Evolutionary conservation across 2,329 filamentous ascomycete species (phyloP), one percentile per base, ranked within the genome.

Genomic region (Calonectria naviculata): DNA sequence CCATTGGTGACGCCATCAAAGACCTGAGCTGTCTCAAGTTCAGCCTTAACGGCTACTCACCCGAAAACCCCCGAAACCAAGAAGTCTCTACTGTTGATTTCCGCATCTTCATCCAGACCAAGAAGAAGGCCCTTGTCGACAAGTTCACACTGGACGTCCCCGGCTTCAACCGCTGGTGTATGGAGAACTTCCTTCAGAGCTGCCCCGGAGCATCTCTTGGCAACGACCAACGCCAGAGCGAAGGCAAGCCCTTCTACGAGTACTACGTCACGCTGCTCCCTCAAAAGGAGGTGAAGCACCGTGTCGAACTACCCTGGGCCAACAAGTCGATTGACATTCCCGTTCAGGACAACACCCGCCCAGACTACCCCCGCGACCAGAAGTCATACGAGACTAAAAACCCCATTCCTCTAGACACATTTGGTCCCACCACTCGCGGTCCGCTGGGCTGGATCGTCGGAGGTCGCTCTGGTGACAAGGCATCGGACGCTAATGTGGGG

Each of bases 81-180:
- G 83, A 84, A 17, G 81, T 82, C 0, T 85, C 86, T 0, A 88
- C 86, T 0, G 86, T 87, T 3, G 84, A 86, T 71, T 82, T 87
- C 74, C 75, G 85, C 64, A 79, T 85, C 73, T 81, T 87, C 71
- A 81, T 82, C 0, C 85, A 90, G 74, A 85, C 87, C 31, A 79
- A 71, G 26, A 79, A 73, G 13, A 46, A 69, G 26, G 62, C 69
- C 41, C 56, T 73, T 24, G 67, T 73, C 24, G 64, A 73, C 67
- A 68, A 67, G 47, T 69, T 65, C 34, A 71, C 54, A 13, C 71
- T 73, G 36, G 66, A 71, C 38, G 71, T 71, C 10, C 68, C 66
- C 52, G 54, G 60, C 41, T 71, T 73, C 52, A 73, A 73, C 47
- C 72, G 69, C 36, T 70, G 63, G 60, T 71, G 68, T 52, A 71